Evolutionary conservation across 2,329 filamentous ascomycete genomes (phyloP).

Genomic region (Calonectria honghensis): DNA sequence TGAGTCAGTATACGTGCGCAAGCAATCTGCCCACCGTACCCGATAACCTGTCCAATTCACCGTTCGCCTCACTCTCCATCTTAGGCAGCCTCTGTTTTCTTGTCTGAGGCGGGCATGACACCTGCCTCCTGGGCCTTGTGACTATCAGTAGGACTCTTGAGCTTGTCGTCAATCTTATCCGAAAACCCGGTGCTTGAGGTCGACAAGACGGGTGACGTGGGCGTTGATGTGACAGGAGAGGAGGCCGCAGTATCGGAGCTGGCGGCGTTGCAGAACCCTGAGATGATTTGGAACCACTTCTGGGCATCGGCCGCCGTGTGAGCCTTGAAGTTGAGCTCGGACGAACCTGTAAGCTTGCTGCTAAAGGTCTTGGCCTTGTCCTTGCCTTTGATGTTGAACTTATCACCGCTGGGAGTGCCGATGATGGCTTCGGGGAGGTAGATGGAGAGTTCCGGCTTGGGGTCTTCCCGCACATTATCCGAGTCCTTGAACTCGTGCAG

Average conservation of each 20-base stretch:
- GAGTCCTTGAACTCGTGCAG: conserved; percentile 98
- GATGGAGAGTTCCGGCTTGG: conserved; percentile 89
- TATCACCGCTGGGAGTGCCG: conserved; percentile 82
- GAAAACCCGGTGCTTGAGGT: conserved; percentile 21
- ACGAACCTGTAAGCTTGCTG: conserved; percentile 85
- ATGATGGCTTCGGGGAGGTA: conserved; percentile 94
- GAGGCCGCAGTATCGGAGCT: conserved; percentile 57
- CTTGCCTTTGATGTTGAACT: conserved; percentile 97
- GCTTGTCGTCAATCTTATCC: conserved; percentile 45
- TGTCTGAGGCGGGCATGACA: conserved; percentile 58
- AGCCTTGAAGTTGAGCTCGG: conserved; percentile 92
- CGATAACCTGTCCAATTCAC: conserved; percentile 35
- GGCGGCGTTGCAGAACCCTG: conserved; percentile 73
- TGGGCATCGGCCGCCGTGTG: conserved; percentile 86
- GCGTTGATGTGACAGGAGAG: conserved; percentile 52
- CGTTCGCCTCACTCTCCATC: conserved; percentile 46
- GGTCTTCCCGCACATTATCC: conserved; percentile 82
- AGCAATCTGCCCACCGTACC: conserved; percentile 30
- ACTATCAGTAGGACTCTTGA: conserved; percentile 46
- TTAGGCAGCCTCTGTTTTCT: conserved; percentile 51
- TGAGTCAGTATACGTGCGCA: conserved; percentile 41
- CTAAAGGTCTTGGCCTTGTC: conserved; percentile 88
- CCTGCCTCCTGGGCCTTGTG: conserved; percentile 69
- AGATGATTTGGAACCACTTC: conserved; percentile 89
- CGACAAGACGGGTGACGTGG: conserved; percentile 55